Base-by-base conservation (phyloP, 192 early-diverging fungal genomes). In the Umbelopsis isabellina region DNA sequence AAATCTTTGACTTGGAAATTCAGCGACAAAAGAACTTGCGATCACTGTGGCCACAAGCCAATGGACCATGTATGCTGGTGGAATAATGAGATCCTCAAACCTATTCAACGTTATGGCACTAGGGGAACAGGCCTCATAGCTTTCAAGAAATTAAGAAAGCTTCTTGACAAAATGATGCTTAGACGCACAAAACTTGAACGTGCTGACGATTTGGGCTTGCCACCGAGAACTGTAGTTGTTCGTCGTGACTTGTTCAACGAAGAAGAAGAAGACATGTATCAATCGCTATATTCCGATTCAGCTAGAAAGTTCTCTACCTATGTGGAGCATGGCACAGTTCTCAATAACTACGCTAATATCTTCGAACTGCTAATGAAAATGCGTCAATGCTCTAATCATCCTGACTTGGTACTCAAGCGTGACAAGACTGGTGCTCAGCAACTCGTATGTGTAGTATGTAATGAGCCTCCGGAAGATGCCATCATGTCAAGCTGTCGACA, bases 321-420 rank as follows among this genome's bases (percentile, higher is more conserved):
- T 80, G 90, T 93, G 4, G 83, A 83, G 51, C 82, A 90, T 65
- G 89, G 88, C 11, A 93, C 94, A 0, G 91, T 95, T 23, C 84
- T 96, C 49, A 96, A 96, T 77, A 92, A 97, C 82, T 98, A 97
- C 72, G 94, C 95, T 46, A 92, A 90, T 65, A 95, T 98, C 65
- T 96, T 98, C 78, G 93, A 95, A 79, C 82, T 96, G 11, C 80
- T 98, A 64, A 91, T 85, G 12, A 87, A 92, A 37, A 95, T 98
- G 94, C 78, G 96, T 23, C 88, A 95, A 70, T 92, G 94, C 35
- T 91, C 91, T 41, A 92, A 98, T 82, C 96, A 98, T 76, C 96
- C 95, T 4, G 89, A 89, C 58, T 69, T 94, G 64, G 82, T 93
- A 23, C 80, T 87, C 35, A 93, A 91, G 79, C 75, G 87, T 33